phyloP scores from a whole-genome alignment of 139 green algal species.

The Picochlorum sp. region DNA sequence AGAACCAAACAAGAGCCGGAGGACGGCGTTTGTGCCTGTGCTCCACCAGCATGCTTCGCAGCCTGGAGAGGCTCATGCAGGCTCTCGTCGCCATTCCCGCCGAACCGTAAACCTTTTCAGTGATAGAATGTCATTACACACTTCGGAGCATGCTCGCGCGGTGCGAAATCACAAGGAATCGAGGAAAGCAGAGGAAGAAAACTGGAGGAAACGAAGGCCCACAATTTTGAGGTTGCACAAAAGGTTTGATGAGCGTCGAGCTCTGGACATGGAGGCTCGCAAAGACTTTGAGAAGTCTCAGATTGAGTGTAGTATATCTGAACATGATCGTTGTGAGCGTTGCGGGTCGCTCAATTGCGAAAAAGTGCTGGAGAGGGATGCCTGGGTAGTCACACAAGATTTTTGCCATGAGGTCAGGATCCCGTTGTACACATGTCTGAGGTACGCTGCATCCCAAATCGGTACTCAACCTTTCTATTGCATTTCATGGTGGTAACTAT shows the following conservation, averaged over 20 bases:
- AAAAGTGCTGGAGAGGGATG: too few species aligned
- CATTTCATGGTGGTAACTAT: slow-evolving; percentile 1
- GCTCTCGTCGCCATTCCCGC: slow-evolving; percentile 1
- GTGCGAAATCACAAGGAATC: slow-evolving; percentile 5
- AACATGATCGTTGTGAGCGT: too few species aligned
- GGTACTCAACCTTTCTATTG: neutral
- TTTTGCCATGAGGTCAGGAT: slow-evolving; percentile 3
- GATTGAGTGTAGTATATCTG: too few species aligned
- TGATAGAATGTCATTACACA: neutral
- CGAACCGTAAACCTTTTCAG: slow-evolving; percentile 2
- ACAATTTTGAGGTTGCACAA: slow-evolving; percentile 4
- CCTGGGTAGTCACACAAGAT: slow-evolving; percentile 4
- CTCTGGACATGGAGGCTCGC: too few species aligned
- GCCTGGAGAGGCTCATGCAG: slow-evolving; percentile 3
- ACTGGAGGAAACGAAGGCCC: slow-evolving; percentile 3
- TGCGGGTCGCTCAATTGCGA: too few species aligned
- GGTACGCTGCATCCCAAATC: neutral
- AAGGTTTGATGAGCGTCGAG: too few species aligned
- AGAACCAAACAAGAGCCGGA: neutral
- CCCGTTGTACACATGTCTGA: slow-evolving; percentile 2
- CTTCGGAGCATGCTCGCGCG: neutral
- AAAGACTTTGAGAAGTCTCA: too few species aligned
- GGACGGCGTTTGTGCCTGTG: slow-evolving; percentile 4
- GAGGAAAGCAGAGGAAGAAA: slow-evolving; percentile 2
- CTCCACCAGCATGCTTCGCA: neutral